phyloP scores from a whole-genome alignment of 2,329 filamentous ascomycete species.

The Aspergillus brasiliensis region DNA sequence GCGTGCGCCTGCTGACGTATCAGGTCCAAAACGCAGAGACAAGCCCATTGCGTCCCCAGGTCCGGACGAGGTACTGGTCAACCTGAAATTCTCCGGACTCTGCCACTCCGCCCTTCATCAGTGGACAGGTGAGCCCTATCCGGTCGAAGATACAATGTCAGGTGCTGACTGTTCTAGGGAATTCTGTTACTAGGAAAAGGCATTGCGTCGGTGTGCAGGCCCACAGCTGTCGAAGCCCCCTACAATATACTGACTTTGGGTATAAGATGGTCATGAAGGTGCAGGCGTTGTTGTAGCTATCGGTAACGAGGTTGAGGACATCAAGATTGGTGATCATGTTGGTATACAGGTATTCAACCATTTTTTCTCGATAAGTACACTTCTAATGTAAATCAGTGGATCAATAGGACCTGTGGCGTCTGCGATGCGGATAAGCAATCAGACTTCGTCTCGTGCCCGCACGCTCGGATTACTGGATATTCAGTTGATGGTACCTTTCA shows the following conservation, averaged over 20 bases:
- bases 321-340: slow-evolving; percentile 3
- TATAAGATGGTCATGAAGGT: slow-evolving; percentile 7
- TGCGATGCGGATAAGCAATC: background rate
- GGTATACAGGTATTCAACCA: slow-evolving; percentile 1
- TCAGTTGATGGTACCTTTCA: slow-evolving; percentile 2
- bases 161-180: background rate
- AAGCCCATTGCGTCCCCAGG: background rate
- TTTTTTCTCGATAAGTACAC: fast-evolving
- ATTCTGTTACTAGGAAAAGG: background rate
- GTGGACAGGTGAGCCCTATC: slow-evolving; percentile 1
- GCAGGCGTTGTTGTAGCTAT: background rate
- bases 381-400: background rate
- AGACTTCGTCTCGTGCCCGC: background rate
- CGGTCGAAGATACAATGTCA: background rate
- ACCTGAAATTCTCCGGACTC: slow-evolving; percentile 2
- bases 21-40: background rate
- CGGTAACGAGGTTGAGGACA: background rate
- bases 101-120: slow-evolving; percentile 7
- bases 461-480: slow-evolving; percentile 2
- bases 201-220: background rate
- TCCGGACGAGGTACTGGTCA: slow-evolving; percentile 3
- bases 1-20: background rate
- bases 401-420: slow-evolving; percentile 4
- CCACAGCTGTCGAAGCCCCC: background rate
- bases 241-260: background rate